phyloP scores from a whole-genome alignment of 108 stramenopile genomes.

The Phaeodactylum tricornutum region DNA sequence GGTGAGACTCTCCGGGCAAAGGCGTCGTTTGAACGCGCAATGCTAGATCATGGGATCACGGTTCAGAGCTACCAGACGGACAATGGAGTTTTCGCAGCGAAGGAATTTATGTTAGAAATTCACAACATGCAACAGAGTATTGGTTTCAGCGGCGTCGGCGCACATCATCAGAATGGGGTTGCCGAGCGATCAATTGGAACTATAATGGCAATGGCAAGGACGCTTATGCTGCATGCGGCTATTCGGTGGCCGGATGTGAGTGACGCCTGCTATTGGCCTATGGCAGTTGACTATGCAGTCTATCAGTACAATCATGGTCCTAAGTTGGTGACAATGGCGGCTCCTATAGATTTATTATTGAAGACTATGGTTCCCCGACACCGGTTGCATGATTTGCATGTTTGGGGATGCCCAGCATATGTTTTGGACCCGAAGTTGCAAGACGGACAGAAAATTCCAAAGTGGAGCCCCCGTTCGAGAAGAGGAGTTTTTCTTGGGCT shows the following conservation, averaged over 20 bases:
- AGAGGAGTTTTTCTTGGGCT: slow-evolving; percentile 29
- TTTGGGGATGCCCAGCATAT: slow-evolving; percentile 42
- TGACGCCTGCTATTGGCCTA: slow-evolving; percentile 18
- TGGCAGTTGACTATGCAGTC: slow-evolving; percentile 35
- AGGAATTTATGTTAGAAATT: neutral
- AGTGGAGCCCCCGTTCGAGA: slow-evolving; percentile 28
- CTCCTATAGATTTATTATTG: slow-evolving; percentile 13
- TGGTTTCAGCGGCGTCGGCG: slow-evolving; percentile 27
- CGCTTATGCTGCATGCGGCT: slow-evolving; percentile 25
- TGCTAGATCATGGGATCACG: slow-evolving; percentile 8
- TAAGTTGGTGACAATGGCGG: neutral
- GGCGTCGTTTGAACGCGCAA: slow-evolving; percentile 13
- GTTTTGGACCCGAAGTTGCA: slow-evolving; percentile 39
- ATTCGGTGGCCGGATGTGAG: slow-evolving; percentile 30
- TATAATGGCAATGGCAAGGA: slow-evolving; percentile 17
- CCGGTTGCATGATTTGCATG: slow-evolving; percentile 11
- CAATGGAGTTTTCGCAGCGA: slow-evolving; percentile 21
- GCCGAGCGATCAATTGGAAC: slow-evolving; percentile 36
- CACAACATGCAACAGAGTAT: slow-evolving; percentile 12
- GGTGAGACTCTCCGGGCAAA: slow-evolving; percentile 29
- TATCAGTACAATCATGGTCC: slow-evolving; percentile 28
- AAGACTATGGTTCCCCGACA: neutral
- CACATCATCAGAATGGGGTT: slow-evolving; percentile 47
- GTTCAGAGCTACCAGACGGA: slow-evolving; percentile 18
- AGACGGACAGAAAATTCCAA: slow-evolving; percentile 44